Base-by-base conservation (phyloP, 495 filamentous ascomycete genomes). In the Tetracladium marchalianum region DNA sequence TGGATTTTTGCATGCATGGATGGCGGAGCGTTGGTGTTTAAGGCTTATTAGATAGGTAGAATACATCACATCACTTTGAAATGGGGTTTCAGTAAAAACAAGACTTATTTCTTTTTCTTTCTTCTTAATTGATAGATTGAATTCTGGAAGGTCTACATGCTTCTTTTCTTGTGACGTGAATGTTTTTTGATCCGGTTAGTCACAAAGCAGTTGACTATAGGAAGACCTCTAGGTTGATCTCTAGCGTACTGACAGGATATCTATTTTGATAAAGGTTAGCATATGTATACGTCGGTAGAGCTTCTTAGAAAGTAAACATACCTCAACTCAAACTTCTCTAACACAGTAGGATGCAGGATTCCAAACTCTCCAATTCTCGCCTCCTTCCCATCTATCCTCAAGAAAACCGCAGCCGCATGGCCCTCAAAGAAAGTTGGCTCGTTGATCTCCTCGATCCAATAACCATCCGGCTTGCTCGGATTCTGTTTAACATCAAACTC, bases 171-270 rank as follows among this genome's bases (percentile, higher is more conserved):
- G 19, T 46, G 42, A 34, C 19, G 52, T 44, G 9, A 31, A 41
- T 5, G 17, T 27, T 27, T 43, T 33, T 10, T 10, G 7, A 27
- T 27, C 22, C 22, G 3, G 3, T 27, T 27, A 27, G 22, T 27
- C 3, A 27, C 22, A 27, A 27, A 39, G 15, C 35, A 12, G 11
- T 17, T 45, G 36, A 45, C 51, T 35, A 98, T 59, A 98, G 71
- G 77, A 98, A 97, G 49, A 87, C 79, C 66, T 96, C 93, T 15
- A 99, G 78, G 59, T 97, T 92, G 49, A 99, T 69, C 72, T 97
- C 93, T 56, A 99, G 64, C n/a, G 85, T 85, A 67, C 87, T 95
- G 62, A 92, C 85, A 35, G 92, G 92, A 68, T 90, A 87, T 69
- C 80, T 81, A 53, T n/a, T 41, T 27, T 27, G 22, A 32, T 7